Conservation (phyloP, 2,329 filamentous ascomycete genomes). For the Juglanconis sp. region DNA sequence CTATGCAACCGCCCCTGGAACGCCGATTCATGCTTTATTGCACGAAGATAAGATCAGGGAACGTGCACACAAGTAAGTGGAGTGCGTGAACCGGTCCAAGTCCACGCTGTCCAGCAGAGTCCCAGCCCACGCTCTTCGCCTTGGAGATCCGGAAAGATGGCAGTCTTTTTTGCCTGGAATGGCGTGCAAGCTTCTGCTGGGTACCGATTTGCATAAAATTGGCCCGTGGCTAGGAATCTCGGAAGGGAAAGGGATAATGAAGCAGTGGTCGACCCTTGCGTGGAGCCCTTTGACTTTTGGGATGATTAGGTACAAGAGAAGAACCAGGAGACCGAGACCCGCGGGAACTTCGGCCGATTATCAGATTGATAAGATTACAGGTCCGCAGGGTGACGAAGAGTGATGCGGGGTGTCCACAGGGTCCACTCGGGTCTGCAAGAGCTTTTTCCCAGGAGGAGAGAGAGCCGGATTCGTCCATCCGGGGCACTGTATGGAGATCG, state of each 20-base stretch:
- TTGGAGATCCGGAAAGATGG: too few species aligned
- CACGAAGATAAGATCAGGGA: background rate
- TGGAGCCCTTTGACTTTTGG: too few species aligned
- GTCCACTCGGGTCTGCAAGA: background rate
- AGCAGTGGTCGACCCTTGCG: too few species aligned
- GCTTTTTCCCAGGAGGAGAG: background rate
- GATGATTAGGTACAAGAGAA: background rate
- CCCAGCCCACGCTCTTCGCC: too few species aligned
- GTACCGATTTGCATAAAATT: too few species aligned
- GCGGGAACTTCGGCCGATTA: background rate
- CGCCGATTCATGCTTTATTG: constrained; percentile 7
- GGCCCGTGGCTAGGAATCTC: too few species aligned
- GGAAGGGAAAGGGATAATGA: too few species aligned
- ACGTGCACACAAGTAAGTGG: background rate
- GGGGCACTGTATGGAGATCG: too few species aligned
- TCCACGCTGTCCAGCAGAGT: background rate
- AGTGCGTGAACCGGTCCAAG: background rate
- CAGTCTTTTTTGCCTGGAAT: too few species aligned
- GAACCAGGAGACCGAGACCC: background rate
- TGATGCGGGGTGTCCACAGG: background rate
- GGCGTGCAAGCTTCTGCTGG: too few species aligned
- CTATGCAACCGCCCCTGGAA: constrained; percentile 9
- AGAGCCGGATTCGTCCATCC: too few species aligned
- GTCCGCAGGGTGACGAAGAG: background rate
- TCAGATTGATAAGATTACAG: constrained; percentile 4